A percentile compares a stretch with the other conserved stretches of the same genome.
Conservation (phyloP, 108 stramenopile species). For the Nannochloropsis gaditana region DNA sequence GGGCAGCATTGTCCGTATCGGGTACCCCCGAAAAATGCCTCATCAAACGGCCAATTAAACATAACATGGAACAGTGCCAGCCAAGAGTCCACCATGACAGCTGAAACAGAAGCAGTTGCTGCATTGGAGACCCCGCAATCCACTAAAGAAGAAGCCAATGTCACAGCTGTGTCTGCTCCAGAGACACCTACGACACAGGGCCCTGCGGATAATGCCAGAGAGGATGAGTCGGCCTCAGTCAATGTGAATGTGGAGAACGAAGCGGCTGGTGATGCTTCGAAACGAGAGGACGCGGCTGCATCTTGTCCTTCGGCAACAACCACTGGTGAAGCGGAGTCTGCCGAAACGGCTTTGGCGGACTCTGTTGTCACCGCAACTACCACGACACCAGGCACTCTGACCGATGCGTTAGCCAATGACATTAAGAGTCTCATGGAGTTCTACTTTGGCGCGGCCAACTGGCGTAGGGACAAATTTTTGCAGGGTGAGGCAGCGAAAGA, state of each 20-base stretch:
- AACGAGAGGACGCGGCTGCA: no score
- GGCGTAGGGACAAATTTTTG: slow-evolving; percentile 30
- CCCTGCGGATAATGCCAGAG: slow-evolving; percentile 11
- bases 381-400: neutral
- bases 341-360: neutral
- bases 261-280: neutral
- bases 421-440: slow-evolving; percentile 33
- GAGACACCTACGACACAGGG: neutral
- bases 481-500: slow-evolving; percentile 28
- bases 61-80: neutral
- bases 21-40: no score
- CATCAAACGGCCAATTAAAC: no score
- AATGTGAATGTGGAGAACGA: neutral
- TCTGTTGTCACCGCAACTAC: neutral
- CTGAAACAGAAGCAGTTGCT: neutral
- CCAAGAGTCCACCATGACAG: neutral
- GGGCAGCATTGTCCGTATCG: no score
- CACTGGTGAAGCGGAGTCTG: neutral
- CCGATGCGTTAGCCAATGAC: neutral
- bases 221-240: neutral
- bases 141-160: neutral
- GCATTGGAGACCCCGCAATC: neutral
- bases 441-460: slow-evolving; percentile 37
- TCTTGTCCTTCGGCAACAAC: neutral
- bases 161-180: neutral